Conservation (phyloP, 2,329 filamentous ascomycete genomes). For the Sarocladium oryzae region DNA sequence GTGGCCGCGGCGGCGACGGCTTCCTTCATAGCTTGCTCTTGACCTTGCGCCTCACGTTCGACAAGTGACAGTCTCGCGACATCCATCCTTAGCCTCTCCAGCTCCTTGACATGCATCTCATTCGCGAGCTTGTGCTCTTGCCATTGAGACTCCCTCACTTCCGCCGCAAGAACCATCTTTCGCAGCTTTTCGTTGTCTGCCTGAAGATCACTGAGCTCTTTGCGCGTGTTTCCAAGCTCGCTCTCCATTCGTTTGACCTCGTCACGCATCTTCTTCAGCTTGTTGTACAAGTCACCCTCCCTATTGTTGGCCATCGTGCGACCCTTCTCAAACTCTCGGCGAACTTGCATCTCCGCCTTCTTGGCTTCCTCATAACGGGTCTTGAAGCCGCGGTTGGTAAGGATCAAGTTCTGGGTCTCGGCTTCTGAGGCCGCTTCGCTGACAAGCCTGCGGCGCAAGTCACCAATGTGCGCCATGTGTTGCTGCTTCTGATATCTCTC, state of each 20-base stretch:
- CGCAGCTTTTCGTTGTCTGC: constrained; percentile 59
- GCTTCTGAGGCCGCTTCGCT: constrained; percentile 73
- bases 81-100: constrained; percentile 52
- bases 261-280: constrained; percentile 60
- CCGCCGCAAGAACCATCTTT: constrained; percentile 58
- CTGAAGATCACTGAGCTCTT: constrained; percentile 50
- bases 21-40: constrained; percentile 52
- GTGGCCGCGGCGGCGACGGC: constrained; percentile 52
- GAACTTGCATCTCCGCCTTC: constrained; percentile 61
- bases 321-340: constrained; percentile 65
- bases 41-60: constrained; percentile 57
- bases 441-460: constrained; percentile 67
- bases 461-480: constrained; percentile 74
- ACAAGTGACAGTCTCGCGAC: constrained; percentile 55
- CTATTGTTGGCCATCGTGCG: constrained; percentile 70
- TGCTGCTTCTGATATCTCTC: constrained; percentile 80
- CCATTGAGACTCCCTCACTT: constrained; percentile 59
- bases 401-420: constrained; percentile 74
- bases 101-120: constrained; percentile 53
- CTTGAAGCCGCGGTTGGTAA: constrained; percentile 67
- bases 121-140: constrained; percentile 59
- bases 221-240: constrained; percentile 50
- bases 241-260: constrained; percentile 60
- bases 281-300: constrained; percentile 63
- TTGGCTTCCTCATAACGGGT: constrained; percentile 68